These are phyloP conservation scores for Penicillium rolfsii DNA, from an alignment of 2,329 filamentous ascomycete genomes.

Conservation along the genomic window DNA sequence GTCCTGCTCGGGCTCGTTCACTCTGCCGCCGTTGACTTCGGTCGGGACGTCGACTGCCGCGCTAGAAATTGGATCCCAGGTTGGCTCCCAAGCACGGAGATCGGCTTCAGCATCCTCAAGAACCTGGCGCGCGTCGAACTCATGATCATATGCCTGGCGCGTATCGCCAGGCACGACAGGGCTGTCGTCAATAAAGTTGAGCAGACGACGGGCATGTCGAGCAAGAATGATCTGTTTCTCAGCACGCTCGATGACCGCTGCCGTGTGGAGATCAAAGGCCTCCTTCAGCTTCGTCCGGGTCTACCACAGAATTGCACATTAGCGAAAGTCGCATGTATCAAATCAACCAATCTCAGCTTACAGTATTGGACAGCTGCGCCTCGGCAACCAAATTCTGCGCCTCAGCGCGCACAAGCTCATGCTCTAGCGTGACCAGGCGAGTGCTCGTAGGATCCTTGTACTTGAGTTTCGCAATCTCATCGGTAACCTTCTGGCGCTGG, in stretches of 20 bases:
- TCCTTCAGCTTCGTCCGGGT: slow-evolving; percentile 96
- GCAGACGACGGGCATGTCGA: slow-evolving; percentile 80
- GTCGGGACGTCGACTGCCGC: slow-evolving; percentile 48
- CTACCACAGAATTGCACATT: slow-evolving; percentile 47
- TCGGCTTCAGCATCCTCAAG: slow-evolving; percentile 92
- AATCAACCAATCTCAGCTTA: slow-evolving; percentile 52
- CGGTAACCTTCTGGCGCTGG: slow-evolving; percentile 80
- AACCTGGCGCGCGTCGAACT: slow-evolving; percentile 74
- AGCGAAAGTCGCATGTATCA: slow-evolving; percentile 2
- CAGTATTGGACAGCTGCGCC: slow-evolving; percentile 92
- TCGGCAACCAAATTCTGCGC: slow-evolving; percentile 95
- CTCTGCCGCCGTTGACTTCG: neutral
- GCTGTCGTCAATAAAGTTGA: slow-evolving; percentile 85
- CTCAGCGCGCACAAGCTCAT: slow-evolving; percentile 94
- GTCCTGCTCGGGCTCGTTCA: slow-evolving; percentile 8
- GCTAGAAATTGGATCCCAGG: slow-evolving; percentile 57
- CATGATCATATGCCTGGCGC: slow-evolving; percentile 68
- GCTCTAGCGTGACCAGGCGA: slow-evolving; percentile 81
- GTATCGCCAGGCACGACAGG: slow-evolving; percentile 85
- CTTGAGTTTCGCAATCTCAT: slow-evolving; percentile 91
- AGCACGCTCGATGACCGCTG: slow-evolving; percentile 89
- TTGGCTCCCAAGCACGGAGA: slow-evolving; percentile 71
- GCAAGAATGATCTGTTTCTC: slow-evolving; percentile 97
- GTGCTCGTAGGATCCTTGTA: slow-evolving; percentile 86
- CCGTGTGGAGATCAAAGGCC: slow-evolving; percentile 85